Evolutionary conservation across 2,329 filamentous ascomycete genomes (phyloP), one percentile per base, ranked within the genome.

Genomic region (Fusarium foetens): DNA sequence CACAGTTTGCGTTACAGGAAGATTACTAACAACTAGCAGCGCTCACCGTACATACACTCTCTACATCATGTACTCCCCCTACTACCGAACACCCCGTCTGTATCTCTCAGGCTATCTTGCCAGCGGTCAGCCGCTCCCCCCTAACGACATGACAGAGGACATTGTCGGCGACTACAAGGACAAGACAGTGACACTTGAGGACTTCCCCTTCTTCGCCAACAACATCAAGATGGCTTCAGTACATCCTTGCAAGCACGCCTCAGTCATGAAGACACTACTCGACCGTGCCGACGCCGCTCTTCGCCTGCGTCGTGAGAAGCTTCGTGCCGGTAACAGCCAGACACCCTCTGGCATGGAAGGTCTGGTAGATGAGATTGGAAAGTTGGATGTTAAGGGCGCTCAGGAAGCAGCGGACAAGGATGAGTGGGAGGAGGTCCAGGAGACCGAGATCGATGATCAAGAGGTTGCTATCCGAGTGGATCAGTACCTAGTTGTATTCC

Each of bases 161-260:
- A 97, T 97, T 63, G 93, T 97, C 39, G 94, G 95, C 70, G 94
- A 97, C 85, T 97, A 97, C 86, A 97, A 97, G 80, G 94, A 97
- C 85, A 99, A 99, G 87, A 99, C 96, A 0, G 96, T 99, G 68
- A 99, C 96, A 4, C 90, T 98, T 66, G 96, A 99, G 81, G 94
- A 98, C 82, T 99, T 99, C 80, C 94, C 94, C 51, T 98, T 97
- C 85, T 96, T 97, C 80, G 93, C 94, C 73, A 92, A 93, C 79
- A 92, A 91, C 76, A 90, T 98, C 80, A 97, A 98, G 86, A 99
- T 98, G 89, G 96, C 95, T 38, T 96, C 93, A 36, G 93, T 99
- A 19, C 96, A 99, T 79, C 96, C 96, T 7, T 99, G 96, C 89
- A 97, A 96, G 81, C 96, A 99, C 80, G 96, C 96, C 14, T 93